Conservation (phyloP, 1,139 yeast species). For the Pichia sp. region DNA sequence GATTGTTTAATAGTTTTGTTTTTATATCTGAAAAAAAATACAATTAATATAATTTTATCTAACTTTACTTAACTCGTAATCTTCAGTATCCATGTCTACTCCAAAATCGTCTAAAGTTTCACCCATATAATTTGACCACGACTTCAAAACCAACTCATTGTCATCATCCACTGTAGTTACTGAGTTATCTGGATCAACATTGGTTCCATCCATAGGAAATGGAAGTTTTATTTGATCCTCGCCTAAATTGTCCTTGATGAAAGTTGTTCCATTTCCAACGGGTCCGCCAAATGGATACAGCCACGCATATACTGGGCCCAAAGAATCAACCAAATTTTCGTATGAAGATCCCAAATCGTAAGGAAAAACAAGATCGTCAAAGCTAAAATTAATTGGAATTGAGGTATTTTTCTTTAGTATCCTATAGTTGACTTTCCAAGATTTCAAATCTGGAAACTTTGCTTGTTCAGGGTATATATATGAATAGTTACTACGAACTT, state of each 20-base stretch:
- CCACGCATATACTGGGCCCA: constrained; percentile 64
- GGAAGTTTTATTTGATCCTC: constrained; percentile 60
- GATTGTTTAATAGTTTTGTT: too few species aligned
- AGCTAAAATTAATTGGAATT: constrained; percentile 32
- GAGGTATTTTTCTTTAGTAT: constrained; percentile 12
- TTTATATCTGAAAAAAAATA: constrained; percentile 3
- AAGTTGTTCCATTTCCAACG: constrained; percentile 42
- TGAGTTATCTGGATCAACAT: constrained; percentile 23
- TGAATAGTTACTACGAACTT: constrained; percentile 39
- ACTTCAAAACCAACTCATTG: constrained; percentile 15
- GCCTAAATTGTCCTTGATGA: constrained; percentile 41
- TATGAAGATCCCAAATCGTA: constrained; percentile 59
- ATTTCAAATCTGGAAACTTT: constrained; percentile 36
- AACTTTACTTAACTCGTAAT: constrained; percentile 14
- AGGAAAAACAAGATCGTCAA: constrained; percentile 66
- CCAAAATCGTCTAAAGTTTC: constrained; percentile 80
- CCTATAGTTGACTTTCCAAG: constrained; percentile 34
- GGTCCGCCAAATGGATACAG: constrained; percentile 61
- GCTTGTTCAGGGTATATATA: constrained; percentile 31
- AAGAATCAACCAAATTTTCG: constrained; percentile 39
- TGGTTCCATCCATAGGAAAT: constrained; percentile 87
- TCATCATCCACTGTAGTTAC: constrained; percentile 8
- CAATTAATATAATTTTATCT: background rate
- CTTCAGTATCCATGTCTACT: constrained; percentile 69
- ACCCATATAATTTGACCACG: constrained; percentile 75